Percentiles rank a stretch among this genome's conserved stretches.
phyloP scores from a whole-genome alignment of 805 yeast genomes.

The Barnettozyma salicaria region DNA sequence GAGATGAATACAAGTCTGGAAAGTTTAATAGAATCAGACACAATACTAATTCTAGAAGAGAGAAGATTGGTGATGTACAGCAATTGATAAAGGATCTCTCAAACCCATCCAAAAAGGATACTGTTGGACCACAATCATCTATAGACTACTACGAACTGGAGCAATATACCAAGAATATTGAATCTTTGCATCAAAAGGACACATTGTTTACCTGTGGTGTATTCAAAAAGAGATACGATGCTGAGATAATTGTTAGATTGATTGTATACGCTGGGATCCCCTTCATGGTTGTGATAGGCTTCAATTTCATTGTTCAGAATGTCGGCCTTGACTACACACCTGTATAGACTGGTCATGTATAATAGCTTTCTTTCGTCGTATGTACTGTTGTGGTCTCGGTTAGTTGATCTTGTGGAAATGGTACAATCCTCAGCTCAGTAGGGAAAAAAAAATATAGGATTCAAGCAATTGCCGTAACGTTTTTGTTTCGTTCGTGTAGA shows the following conservation, averaged over 20 bases:
- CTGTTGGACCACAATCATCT: conserved; percentile 23
- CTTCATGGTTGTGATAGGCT: conserved; percentile 38
- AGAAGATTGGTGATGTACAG: conserved; percentile 18
- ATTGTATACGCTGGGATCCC: conserved; percentile 82
- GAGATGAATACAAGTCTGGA: conserved; percentile 12
- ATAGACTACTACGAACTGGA: conserved; percentile 24
- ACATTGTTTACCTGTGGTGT: conserved; percentile 37
- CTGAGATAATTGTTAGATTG: conserved; percentile 71
- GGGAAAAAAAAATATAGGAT: no score
- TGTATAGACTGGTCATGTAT: no score
- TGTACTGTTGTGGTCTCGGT: no score
- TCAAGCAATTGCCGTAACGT: no score
- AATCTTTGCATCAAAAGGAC: conserved; percentile 19
- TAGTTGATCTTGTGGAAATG: no score
- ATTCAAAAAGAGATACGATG: conserved; percentile 57
- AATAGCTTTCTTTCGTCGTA: no score
- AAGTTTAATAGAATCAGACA: conserved; percentile 24
- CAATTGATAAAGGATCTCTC: conserved; percentile 16
- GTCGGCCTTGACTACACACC: conserved; percentile 16
- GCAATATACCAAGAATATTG: conserved; percentile 23
- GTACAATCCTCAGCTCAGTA: no score
- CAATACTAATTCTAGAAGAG: conserved; percentile 22
- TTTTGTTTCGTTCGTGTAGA: no score
- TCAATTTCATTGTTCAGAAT: conserved; percentile 22
- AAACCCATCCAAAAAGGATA: conserved; percentile 12